A percentile compares a stretch with the other conserved stretches of the same genome.
phyloP scores from a whole-genome alignment of 352 stramenopile species.

The Phytophthora meadii region DNA sequence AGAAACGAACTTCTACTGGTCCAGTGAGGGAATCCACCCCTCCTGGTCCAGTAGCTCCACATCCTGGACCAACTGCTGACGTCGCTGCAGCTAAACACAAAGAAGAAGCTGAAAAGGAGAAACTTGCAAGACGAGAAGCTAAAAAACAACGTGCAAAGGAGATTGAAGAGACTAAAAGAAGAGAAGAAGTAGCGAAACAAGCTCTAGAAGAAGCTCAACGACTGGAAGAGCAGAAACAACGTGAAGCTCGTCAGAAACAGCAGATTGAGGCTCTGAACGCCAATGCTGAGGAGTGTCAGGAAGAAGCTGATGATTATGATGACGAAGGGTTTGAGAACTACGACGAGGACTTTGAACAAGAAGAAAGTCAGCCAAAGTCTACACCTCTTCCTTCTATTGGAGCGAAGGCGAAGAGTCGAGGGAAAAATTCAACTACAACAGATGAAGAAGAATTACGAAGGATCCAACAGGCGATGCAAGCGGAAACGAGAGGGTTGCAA shows the following conservation, averaged over 20 bases:
- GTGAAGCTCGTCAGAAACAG: conserved; percentile 56
- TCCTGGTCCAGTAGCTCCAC: conserved; percentile 14
- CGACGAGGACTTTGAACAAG: conserved; percentile 64
- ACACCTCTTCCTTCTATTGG: conserved; percentile 22
- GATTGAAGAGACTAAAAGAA: conserved; percentile 53
- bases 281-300: conserved; percentile 75
- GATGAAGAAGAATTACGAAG: conserved; percentile 54
- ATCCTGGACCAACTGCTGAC: conserved; percentile 12
- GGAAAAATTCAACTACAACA: conserved; percentile 9
- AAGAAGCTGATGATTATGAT: conserved; percentile 70
- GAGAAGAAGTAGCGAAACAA: conserved; percentile 57
- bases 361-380: conserved; percentile 39
- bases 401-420: conserved; percentile 33
- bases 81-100: conserved; percentile 41
- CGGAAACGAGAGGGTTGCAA: conserved; percentile 59
- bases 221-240: conserved; percentile 52
- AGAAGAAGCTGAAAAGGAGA: conserved; percentile 48
- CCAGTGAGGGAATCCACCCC: conserved; percentile 8
- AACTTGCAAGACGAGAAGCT: conserved; percentile 49
- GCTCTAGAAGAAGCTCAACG: conserved; percentile 53
- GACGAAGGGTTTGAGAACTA: conserved; percentile 78
- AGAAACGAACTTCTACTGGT: conserved; percentile 48
- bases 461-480: conserved; percentile 70
- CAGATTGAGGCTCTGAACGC: conserved; percentile 66
- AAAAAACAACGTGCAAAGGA: conserved; percentile 64